Conservation (phyloP, 768 basidiomycete genomes). For the Holtermannia corniformis region DNA sequence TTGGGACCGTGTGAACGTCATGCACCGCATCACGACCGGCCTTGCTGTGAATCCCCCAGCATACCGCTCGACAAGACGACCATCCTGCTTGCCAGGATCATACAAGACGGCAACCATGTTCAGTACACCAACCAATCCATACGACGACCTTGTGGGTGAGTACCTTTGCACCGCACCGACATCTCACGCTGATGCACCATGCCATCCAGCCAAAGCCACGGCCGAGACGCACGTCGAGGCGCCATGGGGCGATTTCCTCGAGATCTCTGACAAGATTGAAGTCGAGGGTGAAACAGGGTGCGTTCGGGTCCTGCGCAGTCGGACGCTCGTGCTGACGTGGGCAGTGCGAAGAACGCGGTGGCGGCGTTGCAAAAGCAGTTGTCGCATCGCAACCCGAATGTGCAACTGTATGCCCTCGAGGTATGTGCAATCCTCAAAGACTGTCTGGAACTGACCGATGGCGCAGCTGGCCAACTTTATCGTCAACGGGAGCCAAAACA, state of each 20-base stretch:
- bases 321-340: background rate
- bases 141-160: slow-evolving; percentile 87
- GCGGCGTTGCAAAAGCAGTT: slow-evolving; percentile 80
- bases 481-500: slow-evolving; percentile 68
- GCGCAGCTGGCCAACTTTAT: slow-evolving; percentile 66
- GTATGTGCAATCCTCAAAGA: slow-evolving; percentile 25
- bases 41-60: no score
- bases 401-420: slow-evolving; percentile 85
- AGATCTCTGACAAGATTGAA: slow-evolving; percentile 89
- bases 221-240: slow-evolving; percentile 90
- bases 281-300: slow-evolving; percentile 83
- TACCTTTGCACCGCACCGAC: slow-evolving; percentile 20
- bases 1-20: no score
- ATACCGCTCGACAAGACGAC: no score
- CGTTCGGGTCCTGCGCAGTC: slow-evolving; percentile 21
- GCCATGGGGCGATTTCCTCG: slow-evolving; percentile 91
- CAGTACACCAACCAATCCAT: slow-evolving; percentile 41
- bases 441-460: background rate
- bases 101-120: slow-evolving; percentile 19
- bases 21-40: no score
- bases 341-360: slow-evolving; percentile 78
- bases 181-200: slow-evolving; percentile 3
- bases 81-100: background rate
- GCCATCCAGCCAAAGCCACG: slow-evolving; percentile 75
- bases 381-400: slow-evolving; percentile 88